A percentile compares a stretch with the other conserved stretches of the same genome.
These are phyloP conservation scores for Mycena galopus DNA, from an alignment of 768 basidiomycete genomes.

Conservation along the genomic window DNA sequence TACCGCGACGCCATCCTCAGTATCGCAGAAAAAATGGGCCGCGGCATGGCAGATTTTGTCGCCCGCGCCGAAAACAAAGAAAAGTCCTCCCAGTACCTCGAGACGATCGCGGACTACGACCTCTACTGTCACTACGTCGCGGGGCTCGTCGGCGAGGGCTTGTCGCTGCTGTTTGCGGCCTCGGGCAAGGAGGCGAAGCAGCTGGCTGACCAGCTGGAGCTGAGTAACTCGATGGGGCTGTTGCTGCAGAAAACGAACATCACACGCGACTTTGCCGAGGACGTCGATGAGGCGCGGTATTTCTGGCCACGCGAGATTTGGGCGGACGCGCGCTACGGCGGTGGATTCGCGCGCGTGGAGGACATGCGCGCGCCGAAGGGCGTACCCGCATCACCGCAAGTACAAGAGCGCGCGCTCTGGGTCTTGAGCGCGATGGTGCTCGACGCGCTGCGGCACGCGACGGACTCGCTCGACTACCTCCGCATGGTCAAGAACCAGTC, in stretches of 20 bases:
- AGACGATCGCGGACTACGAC: constrained; percentile 89
- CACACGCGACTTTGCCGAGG: constrained; percentile 94
- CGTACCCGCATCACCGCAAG: constrained; percentile 41
- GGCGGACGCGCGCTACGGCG: constrained; percentile 64
- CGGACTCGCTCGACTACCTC: constrained; percentile 94
- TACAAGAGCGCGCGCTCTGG: constrained; percentile 77
- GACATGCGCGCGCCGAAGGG: constrained; percentile 67
- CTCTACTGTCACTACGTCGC: constrained; percentile 99
- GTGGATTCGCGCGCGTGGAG: constrained; percentile 76
- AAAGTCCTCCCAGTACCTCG: constrained; percentile 60
- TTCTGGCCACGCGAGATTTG: constrained; percentile 98
- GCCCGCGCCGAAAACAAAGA: constrained; percentile 74
- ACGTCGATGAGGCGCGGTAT: constrained; percentile 83
- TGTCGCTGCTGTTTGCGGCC: constrained; percentile 88
- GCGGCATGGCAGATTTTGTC: constrained; percentile 87
- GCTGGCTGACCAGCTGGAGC: constrained; percentile 84
- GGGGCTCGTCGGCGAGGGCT: constrained; percentile 96
- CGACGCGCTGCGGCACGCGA: constrained; percentile 87
- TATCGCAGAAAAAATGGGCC: constrained; percentile 89
- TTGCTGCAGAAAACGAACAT: constrained; percentile 99
- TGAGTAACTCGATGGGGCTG: constrained; percentile 95
- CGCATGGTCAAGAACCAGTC: constrained; percentile 88
- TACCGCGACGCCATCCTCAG: constrained; percentile 87
- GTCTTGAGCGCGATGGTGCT: constrained; percentile 91
- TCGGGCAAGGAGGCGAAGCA: constrained; percentile 85